Conservation (phyloP, 345 rosid species). For the Camelina hispida region DNA sequence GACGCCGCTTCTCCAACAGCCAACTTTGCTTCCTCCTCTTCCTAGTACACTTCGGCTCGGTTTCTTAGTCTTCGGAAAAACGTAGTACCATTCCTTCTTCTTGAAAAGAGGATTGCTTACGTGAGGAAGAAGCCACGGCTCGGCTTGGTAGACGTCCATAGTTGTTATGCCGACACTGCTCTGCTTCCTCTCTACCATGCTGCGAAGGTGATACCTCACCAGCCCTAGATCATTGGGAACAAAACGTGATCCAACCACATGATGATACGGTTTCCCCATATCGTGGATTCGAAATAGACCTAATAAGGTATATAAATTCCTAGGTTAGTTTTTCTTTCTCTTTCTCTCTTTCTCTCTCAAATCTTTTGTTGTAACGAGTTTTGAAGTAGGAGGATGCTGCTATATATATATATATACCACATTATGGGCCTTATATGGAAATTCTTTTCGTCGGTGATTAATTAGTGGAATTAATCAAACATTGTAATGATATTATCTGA, state of each 20-base stretch:
- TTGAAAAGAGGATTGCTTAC: neutral
- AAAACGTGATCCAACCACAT: conserved; percentile 5
- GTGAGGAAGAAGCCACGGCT: conserved; percentile 30
- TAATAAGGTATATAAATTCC: neutral
- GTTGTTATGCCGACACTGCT: conserved; percentile 14
- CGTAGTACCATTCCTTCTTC: conserved; percentile 14
- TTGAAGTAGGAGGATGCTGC: too few relatives aligned
- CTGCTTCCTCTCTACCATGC: neutral
- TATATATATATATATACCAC: too few relatives aligned
- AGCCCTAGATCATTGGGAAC: neutral
- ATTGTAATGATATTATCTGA: too few relatives aligned
- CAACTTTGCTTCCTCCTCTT: conserved; percentile 11
- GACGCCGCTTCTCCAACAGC: neutral
- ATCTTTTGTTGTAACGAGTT: too few relatives aligned
- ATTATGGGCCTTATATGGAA: too few relatives aligned
- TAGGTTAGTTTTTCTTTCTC: neutral
- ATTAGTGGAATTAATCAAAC: too few relatives aligned
- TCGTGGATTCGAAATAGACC: neutral
- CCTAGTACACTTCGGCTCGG: neutral
- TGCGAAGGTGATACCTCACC: neutral
- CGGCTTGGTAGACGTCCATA: conserved; percentile 20
- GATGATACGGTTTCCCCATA: neutral
- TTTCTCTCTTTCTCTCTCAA: too few relatives aligned
- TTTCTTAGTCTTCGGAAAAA: neutral
- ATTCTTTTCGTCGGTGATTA: too few relatives aligned